Evolutionary conservation across 768 basidiomycete genomes (phyloP).

Genomic region (Phylloporus rhodoxanthus): DNA sequence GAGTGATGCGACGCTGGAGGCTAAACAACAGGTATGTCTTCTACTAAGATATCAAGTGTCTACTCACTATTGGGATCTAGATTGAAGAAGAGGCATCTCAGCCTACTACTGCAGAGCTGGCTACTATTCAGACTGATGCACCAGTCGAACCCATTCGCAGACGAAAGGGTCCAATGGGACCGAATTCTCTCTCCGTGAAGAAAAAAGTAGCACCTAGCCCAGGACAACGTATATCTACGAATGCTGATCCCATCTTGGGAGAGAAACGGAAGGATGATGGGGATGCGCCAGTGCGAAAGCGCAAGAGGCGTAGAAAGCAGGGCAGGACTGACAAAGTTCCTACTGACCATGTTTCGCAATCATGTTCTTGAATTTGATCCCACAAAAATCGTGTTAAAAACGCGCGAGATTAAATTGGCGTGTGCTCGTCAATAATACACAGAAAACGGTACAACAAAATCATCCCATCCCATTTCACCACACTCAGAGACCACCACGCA

Average conservation of each 20-base stretch:
- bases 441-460: neutral
- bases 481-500: slow-evolving; percentile 66
- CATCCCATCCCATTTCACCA: neutral
- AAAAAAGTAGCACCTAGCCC: slow-evolving; percentile 54
- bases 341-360: neutral
- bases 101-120: slow-evolving; percentile 44
- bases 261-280: slow-evolving; percentile 18
- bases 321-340: neutral
- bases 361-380: neutral
- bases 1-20: slow-evolving; percentile 64
- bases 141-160: slow-evolving; percentile 43
- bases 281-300: slow-evolving; percentile 8
- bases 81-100: slow-evolving; percentile 58
- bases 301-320: slow-evolving; percentile 23
- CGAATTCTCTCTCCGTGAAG: slow-evolving; percentile 90
- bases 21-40: slow-evolving; percentile 54
- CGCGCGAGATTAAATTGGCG: neutral
- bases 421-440: slow-evolving; percentile 1
- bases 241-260: neutral
- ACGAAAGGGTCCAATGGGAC: slow-evolving; percentile 71
- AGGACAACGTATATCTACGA: neutral
- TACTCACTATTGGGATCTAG: slow-evolving; percentile 32
- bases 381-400: neutral
- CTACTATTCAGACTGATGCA: slow-evolving; percentile 34
- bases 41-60: neutral